Percentiles rank a stretch among this genome's conserved stretches.
phyloP scores from a whole-genome alignment of 2,329 filamentous ascomycete species.

The Fusarium piperis region DNA sequence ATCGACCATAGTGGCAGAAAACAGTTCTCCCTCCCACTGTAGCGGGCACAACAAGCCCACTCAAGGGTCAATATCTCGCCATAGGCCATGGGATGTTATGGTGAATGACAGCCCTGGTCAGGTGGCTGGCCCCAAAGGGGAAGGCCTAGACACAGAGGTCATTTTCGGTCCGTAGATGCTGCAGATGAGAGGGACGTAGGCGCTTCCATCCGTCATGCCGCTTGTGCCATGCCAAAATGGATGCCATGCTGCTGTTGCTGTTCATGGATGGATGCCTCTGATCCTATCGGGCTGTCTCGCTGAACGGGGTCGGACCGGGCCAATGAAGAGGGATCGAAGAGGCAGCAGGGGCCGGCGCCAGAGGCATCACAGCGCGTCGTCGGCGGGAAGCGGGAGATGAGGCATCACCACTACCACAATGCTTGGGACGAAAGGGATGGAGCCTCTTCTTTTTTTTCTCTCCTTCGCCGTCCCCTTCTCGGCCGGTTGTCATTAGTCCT shows the following conservation, averaged over 20 bases:
- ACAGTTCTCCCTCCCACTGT: background rate
- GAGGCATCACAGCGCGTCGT: constrained; percentile 6
- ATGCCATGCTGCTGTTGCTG: constrained; percentile 17
- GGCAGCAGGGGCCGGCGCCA: constrained; percentile 16
- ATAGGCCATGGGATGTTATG: constrained; percentile 30
- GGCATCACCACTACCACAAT: constrained; percentile 20
- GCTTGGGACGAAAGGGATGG: constrained; percentile 9
- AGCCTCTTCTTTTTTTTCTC: constrained; percentile 13
- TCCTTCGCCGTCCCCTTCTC: background rate
- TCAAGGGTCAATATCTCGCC: constrained; percentile 23
- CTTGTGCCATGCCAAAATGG: constrained; percentile 17
- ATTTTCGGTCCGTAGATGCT: constrained; percentile 34
- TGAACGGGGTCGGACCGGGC: constrained; percentile 11
- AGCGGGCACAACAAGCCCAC: constrained; percentile 3
- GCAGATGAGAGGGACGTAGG: constrained; percentile 36
- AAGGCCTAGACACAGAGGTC: constrained; percentile 33
- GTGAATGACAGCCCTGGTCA: constrained; percentile 34
- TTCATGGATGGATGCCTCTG: constrained; percentile 10
- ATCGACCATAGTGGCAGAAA: constrained; percentile 1
- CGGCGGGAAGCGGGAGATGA: constrained; percentile 36
- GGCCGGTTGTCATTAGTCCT: constrained; percentile 18
- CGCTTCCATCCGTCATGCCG: constrained; percentile 34
- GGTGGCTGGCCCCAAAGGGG: constrained; percentile 39
- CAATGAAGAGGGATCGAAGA: constrained; percentile 14
- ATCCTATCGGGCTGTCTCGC: background rate